phyloP scores from a whole-genome alignment of 306 rosid genomes.

The Alnus rubra region DNA sequence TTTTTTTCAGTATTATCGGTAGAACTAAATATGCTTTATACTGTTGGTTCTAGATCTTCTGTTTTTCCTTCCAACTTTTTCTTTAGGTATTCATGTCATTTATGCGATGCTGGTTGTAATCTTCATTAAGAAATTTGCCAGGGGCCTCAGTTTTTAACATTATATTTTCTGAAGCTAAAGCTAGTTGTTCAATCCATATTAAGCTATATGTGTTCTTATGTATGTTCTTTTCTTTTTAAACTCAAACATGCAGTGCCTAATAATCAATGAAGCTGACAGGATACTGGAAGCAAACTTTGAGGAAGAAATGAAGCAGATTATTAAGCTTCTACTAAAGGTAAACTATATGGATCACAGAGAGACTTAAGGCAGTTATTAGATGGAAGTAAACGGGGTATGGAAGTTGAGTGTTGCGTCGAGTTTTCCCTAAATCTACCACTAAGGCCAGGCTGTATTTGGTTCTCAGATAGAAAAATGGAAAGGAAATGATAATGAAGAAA shows the following conservation, averaged over 20 bases:
- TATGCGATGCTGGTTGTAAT: background rate
- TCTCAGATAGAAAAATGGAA: background rate
- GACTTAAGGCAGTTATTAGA: background rate
- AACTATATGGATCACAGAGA: background rate
- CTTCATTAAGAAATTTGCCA: background rate
- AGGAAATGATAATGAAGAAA: background rate
- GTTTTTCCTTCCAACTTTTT: background rate
- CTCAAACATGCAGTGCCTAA: conserved; percentile 65
- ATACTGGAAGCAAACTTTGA: conserved; percentile 92
- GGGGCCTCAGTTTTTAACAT: background rate
- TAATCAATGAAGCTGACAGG: conserved; percentile 97
- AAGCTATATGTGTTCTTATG: too few species aligned
- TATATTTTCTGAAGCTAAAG: background rate
- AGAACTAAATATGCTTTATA: background rate
- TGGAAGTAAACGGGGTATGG: background rate
- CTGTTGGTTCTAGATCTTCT: background rate
- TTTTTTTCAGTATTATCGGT: background rate
- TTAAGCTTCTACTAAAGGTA: conserved; percentile 82
- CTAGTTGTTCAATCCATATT: too few species aligned
- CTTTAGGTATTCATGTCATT: background rate
- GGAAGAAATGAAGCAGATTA: conserved; percentile 94
- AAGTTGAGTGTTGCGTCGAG: background rate
- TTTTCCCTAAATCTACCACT: background rate
- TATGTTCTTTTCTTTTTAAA: conserved; percentile 24
- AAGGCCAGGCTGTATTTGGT: background rate